Evolutionary conservation across 2,329 filamentous ascomycete species (phyloP), one percentile per base, ranked within the genome.

Genomic region (Fusarium hostae): DNA sequence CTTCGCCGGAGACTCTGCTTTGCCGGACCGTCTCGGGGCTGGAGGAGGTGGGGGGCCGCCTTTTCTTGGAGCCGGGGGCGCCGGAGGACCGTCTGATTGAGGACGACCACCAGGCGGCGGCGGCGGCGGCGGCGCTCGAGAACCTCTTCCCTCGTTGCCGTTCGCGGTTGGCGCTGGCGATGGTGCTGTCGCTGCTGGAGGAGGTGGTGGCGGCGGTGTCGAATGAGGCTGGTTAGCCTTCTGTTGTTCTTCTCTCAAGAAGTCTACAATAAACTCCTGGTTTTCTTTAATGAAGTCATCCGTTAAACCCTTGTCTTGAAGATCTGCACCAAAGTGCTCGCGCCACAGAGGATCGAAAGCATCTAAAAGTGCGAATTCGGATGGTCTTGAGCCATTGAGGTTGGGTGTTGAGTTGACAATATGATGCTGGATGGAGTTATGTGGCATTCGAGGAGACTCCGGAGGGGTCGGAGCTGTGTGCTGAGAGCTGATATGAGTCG

Each of bases 261-360:
- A 91, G 41, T 89, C 86, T 71, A 91, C 86, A 76, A 91, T 91
- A 71, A 91, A 91, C 74, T 91, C 89, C 75, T 91, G 89, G 75
- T 91, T 91, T 40, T 90, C 89, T 71, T 86, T 87, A 76, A 91
- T 91, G 69, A 91, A 89, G 72, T 91, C 89, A 73, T 91, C 89
- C 10, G 87, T 90, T 68, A 91, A 83, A 20, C 89, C 89, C 81
- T 90, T 90, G 48, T 87, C 82, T 62, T 84, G 87, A 59, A 91
- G 81, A 73, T 91, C 89, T 70, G 90, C 87, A 39, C 89, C 89
- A 81, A 90, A 91, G 71, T 89, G 88, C 73, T 90, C 88, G 68
- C 89, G 85, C 89, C 89, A 91, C 66, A 86, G 81, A 3, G 88
- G 87, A 77, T 91, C 89, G 73, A 91, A 91, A 28, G 88, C 87